These are phyloP conservation scores for Raddia distichophylla DNA, from an alignment of 176 grass and related monocot species.

Conservation along the genomic window DNA sequence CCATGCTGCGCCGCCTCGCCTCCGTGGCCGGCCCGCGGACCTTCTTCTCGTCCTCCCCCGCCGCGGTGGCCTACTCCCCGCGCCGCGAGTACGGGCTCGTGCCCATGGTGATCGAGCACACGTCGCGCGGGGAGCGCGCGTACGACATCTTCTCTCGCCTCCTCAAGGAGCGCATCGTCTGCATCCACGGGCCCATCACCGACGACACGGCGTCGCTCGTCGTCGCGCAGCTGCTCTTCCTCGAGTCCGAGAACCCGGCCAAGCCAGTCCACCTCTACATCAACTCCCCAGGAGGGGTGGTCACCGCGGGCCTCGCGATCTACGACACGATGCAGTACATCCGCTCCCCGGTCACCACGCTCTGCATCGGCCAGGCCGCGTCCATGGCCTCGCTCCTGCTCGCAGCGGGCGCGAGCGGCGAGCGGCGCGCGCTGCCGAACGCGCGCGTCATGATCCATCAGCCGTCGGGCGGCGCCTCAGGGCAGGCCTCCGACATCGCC, in stretches of 20 bases:
- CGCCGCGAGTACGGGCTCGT: conserved; percentile 66
- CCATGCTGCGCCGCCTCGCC: conserved; percentile 50
- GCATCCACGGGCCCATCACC: conserved; percentile 81
- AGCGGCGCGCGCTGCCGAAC: conserved; percentile 85
- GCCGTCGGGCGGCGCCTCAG: conserved; percentile 78
- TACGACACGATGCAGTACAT: conserved; percentile 99
- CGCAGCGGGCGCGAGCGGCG: conserved; percentile 70
- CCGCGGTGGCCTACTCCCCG: conserved; percentile 31
- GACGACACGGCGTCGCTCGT: conserved; percentile 79
- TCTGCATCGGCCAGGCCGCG: conserved; percentile 92
- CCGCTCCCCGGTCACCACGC: conserved; percentile 81
- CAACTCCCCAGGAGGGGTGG: conserved; percentile 85
- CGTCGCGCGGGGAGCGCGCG: conserved; percentile 78
- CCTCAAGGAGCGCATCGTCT: conserved; percentile 93
- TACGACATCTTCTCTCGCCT: conserved; percentile 92
- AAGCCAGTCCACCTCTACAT: conserved; percentile 97
- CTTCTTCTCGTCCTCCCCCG: conserved; percentile 26
- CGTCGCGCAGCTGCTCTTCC: conserved; percentile 91
- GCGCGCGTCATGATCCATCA: conserved; percentile 95
- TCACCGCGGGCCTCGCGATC: conserved; percentile 89
- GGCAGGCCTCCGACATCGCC: conserved; percentile 75
- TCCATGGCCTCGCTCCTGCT: conserved; percentile 96
- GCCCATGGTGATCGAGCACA: conserved; percentile 94
- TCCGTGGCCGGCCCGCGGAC: conserved; percentile 39
- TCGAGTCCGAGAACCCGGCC: conserved; percentile 93